Base-by-base conservation (phyloP, 2,329 filamentous ascomycete genomes). In the Botryotinia narcissicola region DNA sequence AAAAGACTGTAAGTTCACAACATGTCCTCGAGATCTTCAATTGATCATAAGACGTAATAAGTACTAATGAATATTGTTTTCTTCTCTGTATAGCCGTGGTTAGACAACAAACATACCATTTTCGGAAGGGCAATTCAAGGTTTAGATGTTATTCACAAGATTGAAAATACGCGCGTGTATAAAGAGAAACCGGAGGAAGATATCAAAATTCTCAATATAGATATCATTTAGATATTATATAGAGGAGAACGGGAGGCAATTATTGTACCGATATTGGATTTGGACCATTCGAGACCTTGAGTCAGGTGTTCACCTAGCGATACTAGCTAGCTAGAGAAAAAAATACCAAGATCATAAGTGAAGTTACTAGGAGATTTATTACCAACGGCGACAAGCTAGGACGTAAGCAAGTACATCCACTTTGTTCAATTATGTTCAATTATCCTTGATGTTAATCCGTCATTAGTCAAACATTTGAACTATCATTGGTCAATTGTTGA, bases 141-240 rank as follows among this genome's bases (percentile, higher is more conserved):
- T 0, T 85, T 98, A 81, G 96, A 99, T 82, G 94, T 99, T 32
- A 91, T 99, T 75, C 94, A 98, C 82, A 93, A 92, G 85, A 99
- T 99, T 81, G 96, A 99, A 84, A 97, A 97, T 81, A 87, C 89
- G 25, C 92, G 92, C 81, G 94, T 94, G 6, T 91, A 92, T 82
- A 91, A 91, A 69, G 97, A 99, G 84, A 97, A 95, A 85, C 96
- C 96, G 0, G 93, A 97, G 82, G 94, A 97, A 80, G 96, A 99
- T 81, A 95, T 99, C 80, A 98, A 97, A 84, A 97, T 99, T 78
- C 89, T 99, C 73, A 98, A 93, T 81, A 97, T 99, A 71, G 80
- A 81, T 69, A 79, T 82, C 69, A 78, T 81, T 76, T 82, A 80
- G 69, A 9, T 29, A 6, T 54, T 6, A 18, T 4, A 2, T 54